Evolutionary conservation across 495 filamentous ascomycete genomes (phyloP), one percentile per base, ranked within the genome.

Genomic region (Aspergillus panamensis): DNA sequence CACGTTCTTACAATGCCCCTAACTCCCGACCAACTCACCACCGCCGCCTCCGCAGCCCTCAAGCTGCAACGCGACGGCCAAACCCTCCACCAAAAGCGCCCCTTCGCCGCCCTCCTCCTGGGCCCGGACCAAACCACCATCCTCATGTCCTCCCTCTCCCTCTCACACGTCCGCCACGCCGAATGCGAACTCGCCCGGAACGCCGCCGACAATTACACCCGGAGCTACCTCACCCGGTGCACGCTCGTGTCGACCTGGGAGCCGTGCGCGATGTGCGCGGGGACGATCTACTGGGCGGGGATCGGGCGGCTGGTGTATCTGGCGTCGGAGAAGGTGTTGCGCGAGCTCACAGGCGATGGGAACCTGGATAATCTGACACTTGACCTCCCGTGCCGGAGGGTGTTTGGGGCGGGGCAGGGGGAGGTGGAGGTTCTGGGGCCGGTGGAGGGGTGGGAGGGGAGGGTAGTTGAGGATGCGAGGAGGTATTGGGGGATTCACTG

Each of bases 191-290:
- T 82, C 0, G 81, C 79, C 0, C 72, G 79, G 49, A 69, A 80
- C 43, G 77, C 80, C 5, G 79, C 80, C 32, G 66, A 68, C 4
- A 80, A 82, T 57, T 82, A 78, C 53, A 64, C 73, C 13, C 76
- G 75, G 60, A 70, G 72, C 6, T 84, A 75, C 58, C 70, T 82
- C 0, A 75, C 73, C 63, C 60, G 57, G 9, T 81, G 79, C 57
- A 81, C 81, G 3, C 65, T 82, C 21, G 72, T 81, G 19, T 77
- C 74, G 14, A 81, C 79, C 6, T 84, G 81, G 79, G 80, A 84
- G 61, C 81, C 80, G 7, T 82, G 80, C 61, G 80, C 77, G 16
- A 82, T 82, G 80, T 82, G 81, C 58, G 71, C 70, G 51, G 69
- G 67, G 13, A 73, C 72, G 10, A 69, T 72, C 29, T 75, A 82